Evolutionary conservation across 352 stramenopile genomes (phyloP).

Genomic region (Phytophthora pini): DNA sequence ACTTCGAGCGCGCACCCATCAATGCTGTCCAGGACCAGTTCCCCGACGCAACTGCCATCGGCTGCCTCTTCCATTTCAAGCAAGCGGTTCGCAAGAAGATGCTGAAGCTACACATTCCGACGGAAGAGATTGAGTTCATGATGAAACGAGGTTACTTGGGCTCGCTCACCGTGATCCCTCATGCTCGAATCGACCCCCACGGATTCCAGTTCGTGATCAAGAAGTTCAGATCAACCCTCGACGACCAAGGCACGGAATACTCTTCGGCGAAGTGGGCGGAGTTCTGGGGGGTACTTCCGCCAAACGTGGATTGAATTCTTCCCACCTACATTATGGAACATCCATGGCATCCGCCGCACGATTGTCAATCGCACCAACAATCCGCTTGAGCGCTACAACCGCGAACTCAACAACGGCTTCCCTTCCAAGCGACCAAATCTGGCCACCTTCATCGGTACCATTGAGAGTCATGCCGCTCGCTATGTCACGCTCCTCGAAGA

Average conservation of each 20-base stretch:
- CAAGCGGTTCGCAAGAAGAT: slow-evolving; percentile 23
- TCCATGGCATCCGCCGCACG: slow-evolving; percentile 18
- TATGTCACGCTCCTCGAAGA: no score
- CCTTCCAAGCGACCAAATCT: no score
- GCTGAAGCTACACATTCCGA: slow-evolving; percentile 11
- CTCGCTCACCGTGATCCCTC: slow-evolving; percentile 1
- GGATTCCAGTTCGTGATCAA: neutral
- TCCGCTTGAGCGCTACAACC: slow-evolving; percentile 15
- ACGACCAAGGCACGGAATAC: neutral
- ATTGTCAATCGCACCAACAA: slow-evolving; percentile 27
- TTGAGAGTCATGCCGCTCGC: no score
- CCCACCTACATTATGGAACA: slow-evolving; percentile 16
- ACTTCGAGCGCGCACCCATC: slow-evolving; percentile 20
- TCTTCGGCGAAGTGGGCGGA: neutral
- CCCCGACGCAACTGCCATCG: neutral
- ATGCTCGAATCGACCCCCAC: neutral
- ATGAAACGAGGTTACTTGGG: slow-evolving; percentile 13
- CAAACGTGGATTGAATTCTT: slow-evolving; percentile 20
- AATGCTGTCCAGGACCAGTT: slow-evolving; percentile 4
- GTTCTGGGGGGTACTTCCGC: slow-evolving; percentile 23
- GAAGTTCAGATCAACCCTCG: neutral
- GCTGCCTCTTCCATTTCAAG: slow-evolving; percentile 34
- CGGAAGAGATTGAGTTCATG: neutral
- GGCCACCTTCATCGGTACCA: no score
- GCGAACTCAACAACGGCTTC: no score